Evolutionary conservation across 2,329 filamentous ascomycete genomes (phyloP), one percentile per base, ranked within the genome.

Genomic region (Aciculosporium take): DNA sequence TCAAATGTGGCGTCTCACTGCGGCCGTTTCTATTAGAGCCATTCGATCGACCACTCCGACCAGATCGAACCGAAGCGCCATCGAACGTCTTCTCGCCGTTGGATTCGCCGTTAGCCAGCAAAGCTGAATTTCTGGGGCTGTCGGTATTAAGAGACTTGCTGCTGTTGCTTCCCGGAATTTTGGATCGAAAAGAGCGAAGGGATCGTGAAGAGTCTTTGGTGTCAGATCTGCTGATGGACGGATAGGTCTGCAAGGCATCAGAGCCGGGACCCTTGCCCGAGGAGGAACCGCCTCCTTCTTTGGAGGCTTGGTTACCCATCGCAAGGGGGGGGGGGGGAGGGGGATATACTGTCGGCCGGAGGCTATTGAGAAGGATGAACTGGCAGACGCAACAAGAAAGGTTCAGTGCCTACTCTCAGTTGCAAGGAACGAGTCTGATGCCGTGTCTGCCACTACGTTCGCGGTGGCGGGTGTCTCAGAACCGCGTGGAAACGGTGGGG

Each of bases 171-270:
- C 82, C 84, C 2, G 84, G 86, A 45, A 94, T 95, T 65, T 95
- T 95, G 47, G 86, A 93, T 46, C 85, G 76, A 51, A 96, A 74
- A 30, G 79, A 81, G 51, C 84, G 78, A 60, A 95, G 79, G 4
- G 88, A 95, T 49, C 87, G 82, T 25, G 82, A 77, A 6, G 87
- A 95, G 50, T 94, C 88, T 59, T 88, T 89, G 23, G 89, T 96
- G 58, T 96, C 89, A 43, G 87, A 86, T 58, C 83, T 82, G 64
- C 81, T 84, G 59, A 96, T 89, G 23, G 89, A 94, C 23, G 88
- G 89, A 61, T 91, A 94, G 24, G 85, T 84, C 60, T 86, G 81
- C 45, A 95, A 67, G 20, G 51, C 55, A 46, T 74, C 69, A 32
- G 60, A 50, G 46, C 62, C 65, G 31, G 66, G 67, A 50, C 65